Evolutionary conservation across 208 protist species (phyloP).

Genomic region (Novymonas esmeraldas): DNA sequence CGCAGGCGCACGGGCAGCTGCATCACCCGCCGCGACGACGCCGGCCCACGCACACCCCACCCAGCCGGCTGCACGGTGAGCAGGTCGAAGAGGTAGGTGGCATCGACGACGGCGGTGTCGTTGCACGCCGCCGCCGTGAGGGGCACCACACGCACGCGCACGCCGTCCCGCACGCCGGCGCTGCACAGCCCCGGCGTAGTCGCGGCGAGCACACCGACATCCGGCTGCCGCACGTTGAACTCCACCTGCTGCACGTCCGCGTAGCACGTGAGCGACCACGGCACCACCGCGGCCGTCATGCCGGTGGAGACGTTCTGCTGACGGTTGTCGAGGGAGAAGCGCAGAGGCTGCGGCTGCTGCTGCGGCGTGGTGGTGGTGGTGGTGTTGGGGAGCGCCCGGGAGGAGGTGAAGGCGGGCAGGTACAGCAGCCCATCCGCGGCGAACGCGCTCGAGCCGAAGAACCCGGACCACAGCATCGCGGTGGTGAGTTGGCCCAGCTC

Average conservation of each 20-base stretch:
- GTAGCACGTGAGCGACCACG: constrained; percentile 48
- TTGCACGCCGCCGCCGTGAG: constrained; percentile 24
- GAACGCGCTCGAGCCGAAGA: constrained; percentile 51
- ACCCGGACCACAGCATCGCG: constrained; percentile 68
- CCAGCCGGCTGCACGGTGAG: constrained; percentile 24
- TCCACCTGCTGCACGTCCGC: constrained; percentile 25
- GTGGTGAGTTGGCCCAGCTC: constrained; percentile 44
- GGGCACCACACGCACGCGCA: constrained; percentile 47
- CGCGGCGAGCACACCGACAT: constrained; percentile 36
- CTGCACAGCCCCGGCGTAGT: constrained; percentile 36
- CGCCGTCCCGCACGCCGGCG: constrained; percentile 47
- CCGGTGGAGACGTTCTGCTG: constrained; percentile 25
- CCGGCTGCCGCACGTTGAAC: constrained; percentile 38
- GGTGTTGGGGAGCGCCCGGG: neutral
- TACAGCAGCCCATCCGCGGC: constrained; percentile 53
- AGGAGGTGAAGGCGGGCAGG: constrained; percentile 34
- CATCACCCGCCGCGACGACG: constrained; percentile 6
- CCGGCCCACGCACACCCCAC: constrained; percentile 11
- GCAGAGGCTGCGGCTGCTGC: constrained; percentile 25
- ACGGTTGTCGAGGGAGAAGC: constrained; percentile 35
- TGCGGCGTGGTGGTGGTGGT: neutral
- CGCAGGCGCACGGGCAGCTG: constrained; percentile 38
- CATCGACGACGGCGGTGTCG: constrained; percentile 24
- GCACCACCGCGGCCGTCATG: constrained; percentile 24
- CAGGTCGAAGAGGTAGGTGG: constrained; percentile 27